Percentiles rank a stretch among this genome's conserved stretches.
Evolutionary conservation across 257 asterid species (phyloP).

Genomic region (Rubia yunnanensis): DNA sequence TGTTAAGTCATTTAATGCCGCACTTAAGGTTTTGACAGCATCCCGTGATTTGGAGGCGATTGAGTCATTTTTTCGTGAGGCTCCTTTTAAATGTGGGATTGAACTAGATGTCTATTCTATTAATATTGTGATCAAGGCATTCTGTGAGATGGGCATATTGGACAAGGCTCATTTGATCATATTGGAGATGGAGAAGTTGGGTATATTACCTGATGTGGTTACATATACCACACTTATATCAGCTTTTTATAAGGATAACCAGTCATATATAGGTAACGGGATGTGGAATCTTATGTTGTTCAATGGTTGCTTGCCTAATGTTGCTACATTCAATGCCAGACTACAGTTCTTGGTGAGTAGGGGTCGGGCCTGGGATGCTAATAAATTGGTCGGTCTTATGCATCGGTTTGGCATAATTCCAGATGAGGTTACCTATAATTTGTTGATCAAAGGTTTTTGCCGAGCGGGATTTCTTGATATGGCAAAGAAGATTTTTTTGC

Average conservation of each 20-base stretch:
- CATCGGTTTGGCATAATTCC: conserved; percentile 29
- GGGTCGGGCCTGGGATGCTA: conserved; percentile 73
- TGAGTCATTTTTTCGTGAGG: conserved; percentile 43
- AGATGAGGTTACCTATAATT: conserved; percentile 65
- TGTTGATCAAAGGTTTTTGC: conserved; percentile 76
- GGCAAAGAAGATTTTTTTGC: conserved; percentile 58
- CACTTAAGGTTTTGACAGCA: conserved; percentile 56
- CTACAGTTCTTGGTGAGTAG: conserved; percentile 56
- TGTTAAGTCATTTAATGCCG: conserved; percentile 75
- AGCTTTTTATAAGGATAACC: conserved; percentile 47
- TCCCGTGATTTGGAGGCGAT: conserved; percentile 47
- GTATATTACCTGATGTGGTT: conserved; percentile 61
- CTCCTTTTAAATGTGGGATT: conserved; percentile 35
- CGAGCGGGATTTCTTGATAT: conserved; percentile 36
- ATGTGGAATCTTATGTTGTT: conserved; percentile 71
- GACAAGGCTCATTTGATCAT: conserved; percentile 50
- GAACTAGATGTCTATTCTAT: conserved; percentile 44
- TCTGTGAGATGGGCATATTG: conserved; percentile 50
- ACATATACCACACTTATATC: conserved; percentile 70
- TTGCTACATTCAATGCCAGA: conserved; percentile 69
- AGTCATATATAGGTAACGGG: conserved; percentile 54
- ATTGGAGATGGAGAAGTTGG: conserved; percentile 51
- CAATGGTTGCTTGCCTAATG: conserved; percentile 61
- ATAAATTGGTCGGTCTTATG: conserved; percentile 47
- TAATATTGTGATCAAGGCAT: conserved; percentile 56